Evolutionary conservation across 2,329 filamentous ascomycete species (phyloP).

Genomic region (Trichoderma pleuroti): DNA sequence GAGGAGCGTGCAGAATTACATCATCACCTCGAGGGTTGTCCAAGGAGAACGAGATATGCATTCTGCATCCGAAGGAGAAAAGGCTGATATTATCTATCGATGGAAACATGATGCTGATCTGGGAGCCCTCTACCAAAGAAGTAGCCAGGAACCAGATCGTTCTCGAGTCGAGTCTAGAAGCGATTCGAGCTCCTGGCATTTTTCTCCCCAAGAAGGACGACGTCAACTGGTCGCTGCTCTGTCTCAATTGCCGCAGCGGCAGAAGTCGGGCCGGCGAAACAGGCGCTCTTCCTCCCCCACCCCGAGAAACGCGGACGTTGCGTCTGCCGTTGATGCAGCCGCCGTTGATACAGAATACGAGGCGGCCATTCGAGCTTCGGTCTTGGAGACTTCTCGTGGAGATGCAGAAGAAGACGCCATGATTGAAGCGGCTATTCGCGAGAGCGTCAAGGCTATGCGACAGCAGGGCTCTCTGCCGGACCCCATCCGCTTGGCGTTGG

Average conservation of each 20-base stretch:
- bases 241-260: slow-evolving; percentile 31
- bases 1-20: slow-evolving; percentile 71
- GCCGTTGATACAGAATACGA: slow-evolving; percentile 62
- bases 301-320: neutral
- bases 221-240: slow-evolving; percentile 46
- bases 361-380: slow-evolving; percentile 65
- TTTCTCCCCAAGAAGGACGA: slow-evolving; percentile 34
- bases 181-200: slow-evolving; percentile 4
- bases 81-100: slow-evolving; percentile 58
- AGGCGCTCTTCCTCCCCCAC: slow-evolving; percentile 21
- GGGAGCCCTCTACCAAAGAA: slow-evolving; percentile 55
- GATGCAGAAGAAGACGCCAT: slow-evolving; percentile 65
- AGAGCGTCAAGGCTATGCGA: slow-evolving; percentile 60
- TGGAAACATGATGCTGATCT: slow-evolving; percentile 63
- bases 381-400: slow-evolving; percentile 66
- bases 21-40: slow-evolving; percentile 70
- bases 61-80: slow-evolving; percentile 54
- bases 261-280: slow-evolving; percentile 12
- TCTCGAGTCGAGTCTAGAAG: slow-evolving; percentile 21
- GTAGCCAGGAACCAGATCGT: slow-evolving; percentile 41
- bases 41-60: slow-evolving; percentile 69
- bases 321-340: slow-evolving; percentile 44
- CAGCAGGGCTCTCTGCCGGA: slow-evolving; percentile 29
- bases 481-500: slow-evolving; percentile 21
- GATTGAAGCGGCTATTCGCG: slow-evolving; percentile 70